Evolutionary conservation across 106 monocot genomes (phyloP).

Genomic region (Acorus calamus): DNA sequence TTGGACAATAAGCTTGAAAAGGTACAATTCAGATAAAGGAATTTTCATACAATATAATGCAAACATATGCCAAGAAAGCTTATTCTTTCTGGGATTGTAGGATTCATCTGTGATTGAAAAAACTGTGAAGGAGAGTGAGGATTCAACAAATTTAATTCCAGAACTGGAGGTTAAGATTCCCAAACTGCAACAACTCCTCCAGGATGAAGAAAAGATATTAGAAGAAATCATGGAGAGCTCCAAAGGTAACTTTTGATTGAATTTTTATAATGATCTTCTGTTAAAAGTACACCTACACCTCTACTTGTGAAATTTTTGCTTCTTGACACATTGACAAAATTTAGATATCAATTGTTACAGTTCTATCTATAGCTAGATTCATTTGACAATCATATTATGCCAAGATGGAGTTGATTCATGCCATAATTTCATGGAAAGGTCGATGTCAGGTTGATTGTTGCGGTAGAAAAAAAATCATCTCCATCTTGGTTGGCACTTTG

Average conservation of each 20-base stretch:
- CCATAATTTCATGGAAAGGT: too few relatives aligned
- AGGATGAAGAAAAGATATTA: conserved; percentile 62
- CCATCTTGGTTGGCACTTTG: too few relatives aligned
- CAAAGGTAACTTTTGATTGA: conserved; percentile 32
- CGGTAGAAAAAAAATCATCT: too few relatives aligned
- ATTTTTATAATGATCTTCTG: too few relatives aligned
- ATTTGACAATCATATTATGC: too few relatives aligned
- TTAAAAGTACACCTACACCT: neutral
- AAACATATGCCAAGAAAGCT: neutral
- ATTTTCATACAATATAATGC: neutral
- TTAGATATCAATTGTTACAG: too few relatives aligned
- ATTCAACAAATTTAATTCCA: conserved; percentile 60
- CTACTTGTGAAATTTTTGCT: neutral
- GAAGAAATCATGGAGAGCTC: conserved; percentile 75
- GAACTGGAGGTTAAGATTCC: conserved; percentile 81
- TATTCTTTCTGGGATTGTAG: conserved; percentile 25
- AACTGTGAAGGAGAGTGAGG: conserved; percentile 50
- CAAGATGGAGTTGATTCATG: too few relatives aligned
- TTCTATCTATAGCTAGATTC: too few relatives aligned
- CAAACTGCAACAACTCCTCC: conserved; percentile 56
- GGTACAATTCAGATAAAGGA: conserved; percentile 14
- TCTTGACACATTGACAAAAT: too few relatives aligned
- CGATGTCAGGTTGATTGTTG: too few relatives aligned
- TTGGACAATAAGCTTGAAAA: conserved; percentile 71
- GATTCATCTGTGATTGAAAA: conserved; percentile 65